These are phyloP conservation scores for Xylariaceae sp. DNA, from an alignment of 2,329 filamentous ascomycete species.

Conservation along the genomic window DNA sequence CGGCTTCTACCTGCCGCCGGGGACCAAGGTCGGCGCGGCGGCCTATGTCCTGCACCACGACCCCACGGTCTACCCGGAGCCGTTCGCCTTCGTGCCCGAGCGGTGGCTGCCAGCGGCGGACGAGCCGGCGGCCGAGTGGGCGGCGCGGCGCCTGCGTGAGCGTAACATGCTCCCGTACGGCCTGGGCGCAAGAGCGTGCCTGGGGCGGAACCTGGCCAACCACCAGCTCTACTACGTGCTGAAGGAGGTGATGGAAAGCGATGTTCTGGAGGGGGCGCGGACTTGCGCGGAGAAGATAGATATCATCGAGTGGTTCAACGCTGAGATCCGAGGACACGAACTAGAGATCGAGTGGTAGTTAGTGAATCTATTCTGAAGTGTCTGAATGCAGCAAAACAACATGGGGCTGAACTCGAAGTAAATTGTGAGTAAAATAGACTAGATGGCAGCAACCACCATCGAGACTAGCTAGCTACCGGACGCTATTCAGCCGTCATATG, in stretches of 20 bases:
- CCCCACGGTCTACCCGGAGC: not conserved
- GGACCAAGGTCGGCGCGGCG: not conserved
- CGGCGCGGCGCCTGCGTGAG: not conserved
- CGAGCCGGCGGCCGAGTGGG: not conserved
- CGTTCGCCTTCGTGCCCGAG: not conserved
- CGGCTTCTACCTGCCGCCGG: not conserved
- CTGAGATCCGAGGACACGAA: not conserved
- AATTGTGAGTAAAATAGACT: no score
- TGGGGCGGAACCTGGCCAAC: not conserved
- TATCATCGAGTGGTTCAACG: not conserved
- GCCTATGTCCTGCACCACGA: not conserved
- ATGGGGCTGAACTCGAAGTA: no score
- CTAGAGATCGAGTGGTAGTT: not conserved
- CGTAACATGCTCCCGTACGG: not conserved
- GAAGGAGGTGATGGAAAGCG: not conserved
- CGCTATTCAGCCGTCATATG: no score
- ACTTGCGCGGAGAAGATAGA: not conserved
- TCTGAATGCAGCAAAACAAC: no score
- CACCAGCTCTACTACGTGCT: not conserved
- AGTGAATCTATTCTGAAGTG: no score
- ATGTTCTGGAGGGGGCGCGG: not conserved
- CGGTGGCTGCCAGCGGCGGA: not conserved
- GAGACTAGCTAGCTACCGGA: no score
- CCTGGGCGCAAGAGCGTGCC: not conserved
- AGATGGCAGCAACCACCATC: no score